These are phyloP conservation scores for Fraxinus latifolia DNA, from an alignment of 305 asterid species.

Conservation along the genomic window DNA sequence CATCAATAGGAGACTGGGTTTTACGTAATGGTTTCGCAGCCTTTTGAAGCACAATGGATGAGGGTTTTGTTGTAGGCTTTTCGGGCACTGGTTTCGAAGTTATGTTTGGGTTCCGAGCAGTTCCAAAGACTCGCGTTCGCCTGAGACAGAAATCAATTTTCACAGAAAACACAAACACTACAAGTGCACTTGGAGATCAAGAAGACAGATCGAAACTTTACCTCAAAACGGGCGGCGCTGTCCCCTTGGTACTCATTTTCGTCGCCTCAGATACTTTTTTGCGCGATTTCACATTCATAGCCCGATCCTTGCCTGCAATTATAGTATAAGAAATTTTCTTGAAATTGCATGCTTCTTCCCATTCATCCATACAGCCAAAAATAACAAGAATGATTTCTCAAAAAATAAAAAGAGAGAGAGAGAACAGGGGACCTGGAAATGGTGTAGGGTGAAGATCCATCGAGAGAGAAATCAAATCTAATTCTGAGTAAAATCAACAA, in stretches of 20 bases:
- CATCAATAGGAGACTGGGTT: conserved; percentile 23
- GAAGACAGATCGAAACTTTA: conserved; percentile 7
- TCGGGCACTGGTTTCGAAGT: conserved; percentile 31
- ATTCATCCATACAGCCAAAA: background rate
- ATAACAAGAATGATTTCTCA: background rate
- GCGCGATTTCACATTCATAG: conserved; percentile 30
- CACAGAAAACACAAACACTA: conserved; percentile 7
- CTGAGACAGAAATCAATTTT: conserved; percentile 27
- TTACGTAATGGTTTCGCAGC: conserved; percentile 28
- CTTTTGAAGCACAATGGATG: conserved; percentile 28
- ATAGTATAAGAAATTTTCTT: background rate
- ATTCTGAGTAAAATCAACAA: background rate
- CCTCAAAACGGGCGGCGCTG: conserved; percentile 35
- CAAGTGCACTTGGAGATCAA: background rate
- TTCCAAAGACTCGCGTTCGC: conserved; percentile 58
- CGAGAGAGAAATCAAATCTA: background rate
- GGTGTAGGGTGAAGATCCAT: conserved; percentile 62
- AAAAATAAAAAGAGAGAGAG: background rate
- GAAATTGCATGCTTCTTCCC: background rate
- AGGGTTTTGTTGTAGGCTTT: conserved; percentile 41
- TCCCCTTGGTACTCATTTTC: conserved; percentile 31
- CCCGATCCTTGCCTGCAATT: conserved; percentile 48
- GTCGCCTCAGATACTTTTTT: conserved; percentile 36
- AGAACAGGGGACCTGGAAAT: conserved; percentile 47
- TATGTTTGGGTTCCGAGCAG: conserved; percentile 49